Conservation (phyloP, 73 alveolate genomes). For the Stentor roeselii region DNA sequence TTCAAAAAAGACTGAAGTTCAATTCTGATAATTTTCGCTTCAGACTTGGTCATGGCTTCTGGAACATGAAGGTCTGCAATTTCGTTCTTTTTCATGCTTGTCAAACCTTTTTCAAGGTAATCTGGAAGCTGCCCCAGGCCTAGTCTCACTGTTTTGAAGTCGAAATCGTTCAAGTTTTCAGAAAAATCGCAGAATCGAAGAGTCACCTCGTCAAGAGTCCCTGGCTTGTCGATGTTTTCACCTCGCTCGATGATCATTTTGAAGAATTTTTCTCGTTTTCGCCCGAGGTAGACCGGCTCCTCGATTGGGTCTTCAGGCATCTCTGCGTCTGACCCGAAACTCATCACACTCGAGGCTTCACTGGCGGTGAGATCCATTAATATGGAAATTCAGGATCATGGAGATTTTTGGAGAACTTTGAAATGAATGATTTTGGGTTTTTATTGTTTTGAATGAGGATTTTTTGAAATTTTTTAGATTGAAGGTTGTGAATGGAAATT, state of each 20-base stretch:
- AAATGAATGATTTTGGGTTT: too few relatives aligned
- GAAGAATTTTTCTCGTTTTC: not conserved
- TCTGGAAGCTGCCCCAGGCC: conserved; percentile 12
- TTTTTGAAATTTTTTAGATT: not conserved
- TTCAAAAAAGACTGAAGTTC: not conserved
- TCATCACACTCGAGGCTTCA: not conserved
- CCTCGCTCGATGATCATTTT: conserved; percentile 17
- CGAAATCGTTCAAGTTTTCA: not conserved
- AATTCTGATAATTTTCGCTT: not conserved
- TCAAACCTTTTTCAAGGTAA: not conserved
- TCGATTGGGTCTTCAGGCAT: conserved; percentile 24
- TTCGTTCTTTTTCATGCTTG: conserved; percentile 8
- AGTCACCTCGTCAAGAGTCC: conserved; percentile 10
- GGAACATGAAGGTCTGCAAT: not conserved
- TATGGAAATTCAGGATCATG: too few relatives aligned
- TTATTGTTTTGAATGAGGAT: too few relatives aligned
- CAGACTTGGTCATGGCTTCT: not conserved
- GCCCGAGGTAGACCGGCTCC: conserved; percentile 19
- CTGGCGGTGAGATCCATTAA: not conserved
- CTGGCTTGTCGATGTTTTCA: conserved; percentile 19
- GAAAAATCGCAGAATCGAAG: not conserved
- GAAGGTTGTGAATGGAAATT: not conserved
- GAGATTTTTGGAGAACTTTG: too few relatives aligned
- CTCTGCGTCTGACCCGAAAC: conserved; percentile 9
- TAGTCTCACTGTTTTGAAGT: not conserved